Conservation (phyloP, 2,329 filamentous ascomycete genomes). For the Xylariaceae sp. region DNA sequence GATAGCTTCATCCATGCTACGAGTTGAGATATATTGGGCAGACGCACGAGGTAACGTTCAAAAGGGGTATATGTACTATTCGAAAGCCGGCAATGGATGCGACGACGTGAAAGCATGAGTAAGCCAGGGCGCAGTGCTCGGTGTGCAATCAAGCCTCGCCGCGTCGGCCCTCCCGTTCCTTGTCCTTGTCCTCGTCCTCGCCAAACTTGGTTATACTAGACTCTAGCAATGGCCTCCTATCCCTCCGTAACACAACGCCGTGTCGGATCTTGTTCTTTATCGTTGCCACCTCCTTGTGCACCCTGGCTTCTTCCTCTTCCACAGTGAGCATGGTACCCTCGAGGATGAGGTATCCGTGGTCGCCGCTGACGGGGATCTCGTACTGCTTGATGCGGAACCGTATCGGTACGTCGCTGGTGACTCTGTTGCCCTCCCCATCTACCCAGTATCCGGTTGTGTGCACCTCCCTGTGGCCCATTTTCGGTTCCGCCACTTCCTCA, state of each 20-base stretch:
- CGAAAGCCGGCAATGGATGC: too few species aligned
- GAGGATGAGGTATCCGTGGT: slow-evolving; percentile 76
- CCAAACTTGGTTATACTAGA: slow-evolving; percentile 54
- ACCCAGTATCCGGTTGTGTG: slow-evolving; percentile 68
- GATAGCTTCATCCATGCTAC: too few species aligned
- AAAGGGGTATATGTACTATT: too few species aligned
- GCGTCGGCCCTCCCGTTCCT: slow-evolving; percentile 35
- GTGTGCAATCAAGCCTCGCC: too few species aligned
- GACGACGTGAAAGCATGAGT: too few species aligned
- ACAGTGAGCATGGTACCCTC: slow-evolving; percentile 78
- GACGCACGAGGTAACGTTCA: too few species aligned
- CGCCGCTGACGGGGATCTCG: slow-evolving; percentile 69
- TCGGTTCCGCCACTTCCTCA: slow-evolving; percentile 1
- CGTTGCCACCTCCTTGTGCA: slow-evolving; percentile 46
- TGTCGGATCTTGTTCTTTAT: slow-evolving; percentile 34
- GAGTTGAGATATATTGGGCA: too few species aligned
- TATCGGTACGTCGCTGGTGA: slow-evolving; percentile 58
- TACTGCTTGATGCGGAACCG: slow-evolving; percentile 79
- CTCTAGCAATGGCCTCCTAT: slow-evolving; percentile 38
- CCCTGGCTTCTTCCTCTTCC: slow-evolving; percentile 57
- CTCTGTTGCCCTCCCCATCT: slow-evolving; percentile 61
- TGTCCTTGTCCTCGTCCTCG: slow-evolving; percentile 41
- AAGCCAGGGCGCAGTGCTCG: too few species aligned
- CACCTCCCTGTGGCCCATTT: slow-evolving; percentile 41
- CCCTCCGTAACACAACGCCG: slow-evolving; percentile 28